Evolutionary conservation across 768 basidiomycete species (phyloP), one percentile per base, ranked within the genome.

Genomic region (Tremella mesenterica): DNA sequence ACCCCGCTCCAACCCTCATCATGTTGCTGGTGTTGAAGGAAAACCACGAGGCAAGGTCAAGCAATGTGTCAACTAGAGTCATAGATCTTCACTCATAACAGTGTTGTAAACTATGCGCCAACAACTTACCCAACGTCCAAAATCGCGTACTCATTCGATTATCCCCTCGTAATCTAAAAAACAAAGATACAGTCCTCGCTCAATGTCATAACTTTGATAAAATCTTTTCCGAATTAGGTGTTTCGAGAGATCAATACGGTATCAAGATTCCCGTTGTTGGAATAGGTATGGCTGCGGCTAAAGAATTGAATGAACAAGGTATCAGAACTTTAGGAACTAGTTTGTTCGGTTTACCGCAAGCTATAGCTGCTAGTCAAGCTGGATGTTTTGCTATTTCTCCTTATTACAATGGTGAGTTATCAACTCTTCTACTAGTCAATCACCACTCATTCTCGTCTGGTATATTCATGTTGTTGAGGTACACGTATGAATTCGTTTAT

Each of bases 201-300:
- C 33, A 36, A 18, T 10, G 12, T 10, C 33, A 18, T 18, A 36
- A 36, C 33, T 36, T 36, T 36, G 33, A 36, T 18, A 36, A 36
- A 18, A 36, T 36, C 33, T 36, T 36, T 36, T 10, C 33, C 33
- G 33, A 36, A 18, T 18, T 36, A 10, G 33, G 33, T 10, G 18
- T 36, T 18, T 36, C 33, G 33, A 10, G 33, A 10, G 33, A 36
- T 18, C 33, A 18, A 18, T 36, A 36, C 18, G 33, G 12, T 36
- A 36, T 82, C 67, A 81, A 81, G 62, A 80, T 82, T 30, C 81
- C 81, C 14, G 70, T 76, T 16, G 81, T 80, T 0, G 79, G 79
- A 2, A 76, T 79, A 55, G 76, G 76, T 2, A 67, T 81, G 44
- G 52, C 78, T 5, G 80, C 81, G 1, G 80, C 79, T 58, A 70